These are phyloP conservation scores for Mycena maculata DNA, from an alignment of 768 basidiomycete species.

Conservation along the genomic window DNA sequence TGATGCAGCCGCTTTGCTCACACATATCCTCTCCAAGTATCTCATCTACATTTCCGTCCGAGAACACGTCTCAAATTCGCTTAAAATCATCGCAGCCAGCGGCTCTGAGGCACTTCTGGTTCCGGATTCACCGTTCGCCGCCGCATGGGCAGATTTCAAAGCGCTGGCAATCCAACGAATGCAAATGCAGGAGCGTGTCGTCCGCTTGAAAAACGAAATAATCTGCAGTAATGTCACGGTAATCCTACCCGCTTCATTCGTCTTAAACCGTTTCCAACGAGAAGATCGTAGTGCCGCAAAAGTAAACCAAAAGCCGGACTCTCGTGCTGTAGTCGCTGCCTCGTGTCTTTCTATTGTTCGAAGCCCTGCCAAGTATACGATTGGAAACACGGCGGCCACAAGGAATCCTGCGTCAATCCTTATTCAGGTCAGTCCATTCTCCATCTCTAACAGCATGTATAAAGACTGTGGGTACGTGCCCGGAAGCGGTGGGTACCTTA, in stretches of 20 bases:
- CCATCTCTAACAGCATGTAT: no score
- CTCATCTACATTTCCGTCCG: slow-evolving; percentile 5
- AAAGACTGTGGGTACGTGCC: no score
- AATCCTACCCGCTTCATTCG: background rate
- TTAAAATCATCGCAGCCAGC: background rate
- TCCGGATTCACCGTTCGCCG: background rate
- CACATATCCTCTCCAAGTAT: slow-evolving; percentile 5
- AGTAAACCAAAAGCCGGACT: background rate
- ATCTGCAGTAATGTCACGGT: background rate
- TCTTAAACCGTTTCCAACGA: background rate
- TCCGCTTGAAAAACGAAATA: background rate
- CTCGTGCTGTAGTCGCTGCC: background rate
- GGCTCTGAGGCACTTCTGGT: background rate
- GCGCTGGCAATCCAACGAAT: background rate
- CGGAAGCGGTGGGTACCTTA: no score
- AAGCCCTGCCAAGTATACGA: background rate
- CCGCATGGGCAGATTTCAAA: slow-evolving; percentile 10
- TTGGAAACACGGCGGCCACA: slow-evolving; percentile 3
- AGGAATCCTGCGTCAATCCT: background rate
- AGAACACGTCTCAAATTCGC: slow-evolving; percentile 9
- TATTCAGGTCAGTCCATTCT: background rate
- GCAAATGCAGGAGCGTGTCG: background rate
- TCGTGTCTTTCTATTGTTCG: background rate
- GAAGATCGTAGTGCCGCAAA: background rate
- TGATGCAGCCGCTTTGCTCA: background rate